Percentiles rank a stretch among this genome's conserved stretches.
phyloP scores from a whole-genome alignment of 2,329 filamentous ascomycete species.

The Juglanconis sp. region DNA sequence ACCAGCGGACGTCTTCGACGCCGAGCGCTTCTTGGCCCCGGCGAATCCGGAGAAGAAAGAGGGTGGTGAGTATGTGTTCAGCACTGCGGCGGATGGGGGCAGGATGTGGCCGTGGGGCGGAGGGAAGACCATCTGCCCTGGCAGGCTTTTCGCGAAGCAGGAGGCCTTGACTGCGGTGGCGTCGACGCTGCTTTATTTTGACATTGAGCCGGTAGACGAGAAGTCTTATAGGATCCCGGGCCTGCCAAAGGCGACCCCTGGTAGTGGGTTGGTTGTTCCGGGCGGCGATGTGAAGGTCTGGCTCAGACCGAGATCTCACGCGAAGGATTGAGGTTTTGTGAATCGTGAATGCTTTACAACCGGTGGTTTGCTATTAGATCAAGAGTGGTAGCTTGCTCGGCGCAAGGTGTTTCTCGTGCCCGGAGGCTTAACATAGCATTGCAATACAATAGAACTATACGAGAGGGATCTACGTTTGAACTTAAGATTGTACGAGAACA shows the following conservation, averaged over 20 bases:
- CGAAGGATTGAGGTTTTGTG: slow-evolving; percentile 21
- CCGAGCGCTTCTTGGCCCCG: neutral
- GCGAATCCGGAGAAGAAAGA: neutral
- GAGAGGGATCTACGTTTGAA: too few species aligned
- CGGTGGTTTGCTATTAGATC: too few species aligned
- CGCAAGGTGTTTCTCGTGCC: too few species aligned
- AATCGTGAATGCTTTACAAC: too few species aligned
- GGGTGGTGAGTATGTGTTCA: neutral
- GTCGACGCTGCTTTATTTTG: neutral
- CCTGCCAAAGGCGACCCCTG: neutral
- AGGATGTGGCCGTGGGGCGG: slow-evolving; percentile 1
- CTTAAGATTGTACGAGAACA: too few species aligned
- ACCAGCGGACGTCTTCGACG: neutral
- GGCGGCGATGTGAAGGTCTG: neutral
- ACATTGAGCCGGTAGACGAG: neutral
- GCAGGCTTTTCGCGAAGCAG: neutral
- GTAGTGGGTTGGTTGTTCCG: neutral
- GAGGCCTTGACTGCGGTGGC: neutral
- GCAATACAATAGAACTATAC: too few species aligned
- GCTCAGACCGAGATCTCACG: neutral
- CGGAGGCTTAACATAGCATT: too few species aligned
- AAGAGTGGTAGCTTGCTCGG: too few species aligned
- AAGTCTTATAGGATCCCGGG: neutral
- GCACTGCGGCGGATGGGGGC: neutral
- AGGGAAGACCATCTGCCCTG: neutral